These are phyloP conservation scores for Elongisporangium anandrum DNA, from an alignment of 352 stramenopile species.

Conservation along the genomic window DNA sequence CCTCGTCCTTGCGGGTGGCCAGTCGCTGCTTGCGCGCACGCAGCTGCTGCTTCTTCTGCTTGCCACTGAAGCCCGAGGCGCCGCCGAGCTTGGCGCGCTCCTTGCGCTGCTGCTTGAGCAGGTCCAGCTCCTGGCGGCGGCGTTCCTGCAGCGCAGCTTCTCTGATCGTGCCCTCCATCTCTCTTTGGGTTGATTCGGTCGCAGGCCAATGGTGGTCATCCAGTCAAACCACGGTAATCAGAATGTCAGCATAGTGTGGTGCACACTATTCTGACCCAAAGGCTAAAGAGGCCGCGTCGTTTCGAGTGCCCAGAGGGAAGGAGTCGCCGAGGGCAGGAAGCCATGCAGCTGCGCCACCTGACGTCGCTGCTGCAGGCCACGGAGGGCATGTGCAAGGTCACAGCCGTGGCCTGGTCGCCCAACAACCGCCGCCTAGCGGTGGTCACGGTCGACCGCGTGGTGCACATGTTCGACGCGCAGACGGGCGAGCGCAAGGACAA, in stretches of 20 bases:
- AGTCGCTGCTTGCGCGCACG: slow-evolving; percentile 79
- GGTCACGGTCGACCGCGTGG: slow-evolving; percentile 91
- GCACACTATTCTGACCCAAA: background rate
- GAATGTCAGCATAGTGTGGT: slow-evolving; percentile 8
- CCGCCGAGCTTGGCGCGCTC: slow-evolving; percentile 56
- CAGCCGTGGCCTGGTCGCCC: slow-evolving; percentile 88
- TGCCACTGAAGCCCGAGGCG: slow-evolving; percentile 73
- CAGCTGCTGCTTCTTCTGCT: slow-evolving; percentile 85
- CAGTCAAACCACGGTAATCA: slow-evolving; percentile 3
- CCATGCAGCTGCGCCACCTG: slow-evolving; percentile 91
- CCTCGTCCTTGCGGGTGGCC: slow-evolving; percentile 54
- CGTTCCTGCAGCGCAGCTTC: slow-evolving; percentile 65
- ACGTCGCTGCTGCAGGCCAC: slow-evolving; percentile 89
- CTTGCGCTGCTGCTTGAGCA: slow-evolving; percentile 77
- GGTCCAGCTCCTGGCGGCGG: slow-evolving; percentile 70
- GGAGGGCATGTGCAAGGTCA: slow-evolving; percentile 91
- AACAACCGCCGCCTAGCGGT: slow-evolving; percentile 92
- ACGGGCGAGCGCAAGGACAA: slow-evolving; percentile 92
- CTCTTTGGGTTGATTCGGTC: background rate
- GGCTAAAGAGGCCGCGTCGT: slow-evolving; percentile 15
- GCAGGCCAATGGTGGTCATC: slow-evolving; percentile 1
- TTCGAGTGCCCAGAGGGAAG: slow-evolving; percentile 24
- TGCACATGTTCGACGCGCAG: slow-evolving; percentile 91
- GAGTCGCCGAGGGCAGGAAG: background rate
- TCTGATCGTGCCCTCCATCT: slow-evolving; percentile 46